Evolutionary conservation across 2,329 filamentous ascomycete species (phyloP).

Genomic region (Colletotrichum noveboracense): DNA sequence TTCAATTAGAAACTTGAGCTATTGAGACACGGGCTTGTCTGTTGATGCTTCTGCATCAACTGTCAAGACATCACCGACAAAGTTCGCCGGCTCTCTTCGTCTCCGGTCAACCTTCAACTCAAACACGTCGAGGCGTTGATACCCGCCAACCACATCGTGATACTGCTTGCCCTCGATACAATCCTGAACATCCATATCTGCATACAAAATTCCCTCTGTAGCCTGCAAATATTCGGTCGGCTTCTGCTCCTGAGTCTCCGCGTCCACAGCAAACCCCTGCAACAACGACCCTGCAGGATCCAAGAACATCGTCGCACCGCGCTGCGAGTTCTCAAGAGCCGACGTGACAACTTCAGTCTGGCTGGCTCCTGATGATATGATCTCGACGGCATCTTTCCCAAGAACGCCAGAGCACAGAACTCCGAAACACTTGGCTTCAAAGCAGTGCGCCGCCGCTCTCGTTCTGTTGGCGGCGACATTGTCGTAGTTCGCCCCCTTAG

Average conservation of each 20-base stretch:
- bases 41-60: not conserved
- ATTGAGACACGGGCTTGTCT: not conserved
- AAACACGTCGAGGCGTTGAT: slow-evolving; percentile 61
- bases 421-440: slow-evolving; percentile 63
- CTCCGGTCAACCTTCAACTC: slow-evolving; percentile 51
- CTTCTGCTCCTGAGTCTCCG: slow-evolving; percentile 22
- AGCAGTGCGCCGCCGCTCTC: slow-evolving; percentile 59
- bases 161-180: slow-evolving; percentile 63
- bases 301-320: slow-evolving; percentile 54
- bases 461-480: slow-evolving; percentile 59
- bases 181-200: slow-evolving; percentile 52
- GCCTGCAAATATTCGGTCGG: slow-evolving; percentile 43
- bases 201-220: slow-evolving; percentile 55
- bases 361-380: slow-evolving; percentile 31
- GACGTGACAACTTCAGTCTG: slow-evolving; percentile 31
- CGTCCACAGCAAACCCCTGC: slow-evolving; percentile 39
- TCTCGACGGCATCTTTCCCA: slow-evolving; percentile 41
- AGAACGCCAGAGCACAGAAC: slow-evolving; percentile 52
- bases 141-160: slow-evolving; percentile 60
- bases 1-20: not conserved
- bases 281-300: slow-evolving; percentile 52
- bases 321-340: slow-evolving; percentile 41
- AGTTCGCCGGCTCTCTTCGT: slow-evolving; percentile 37
- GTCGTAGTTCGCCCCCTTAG: slow-evolving; percentile 47
- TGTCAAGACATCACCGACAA: slow-evolving; percentile 9